Percentiles rank a stretch among this genome's conserved stretches.
Evolutionary conservation across 176 grass and related monocot species (phyloP).

Genomic region (Aegilops sharonensis): DNA sequence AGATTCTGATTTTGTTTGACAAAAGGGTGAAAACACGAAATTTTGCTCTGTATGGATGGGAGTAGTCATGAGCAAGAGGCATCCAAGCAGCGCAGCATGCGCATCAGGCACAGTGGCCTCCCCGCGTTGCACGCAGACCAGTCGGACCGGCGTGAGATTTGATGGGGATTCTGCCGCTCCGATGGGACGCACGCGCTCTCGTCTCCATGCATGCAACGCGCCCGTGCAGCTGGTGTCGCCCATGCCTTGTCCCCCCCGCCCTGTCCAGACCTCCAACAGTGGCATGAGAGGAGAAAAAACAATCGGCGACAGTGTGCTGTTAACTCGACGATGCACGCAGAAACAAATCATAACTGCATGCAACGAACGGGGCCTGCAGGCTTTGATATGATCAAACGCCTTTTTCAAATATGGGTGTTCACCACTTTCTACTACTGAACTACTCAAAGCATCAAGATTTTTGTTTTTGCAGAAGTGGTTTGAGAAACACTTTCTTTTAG

Average conservation of each 20-base stretch:
- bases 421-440: neutral
- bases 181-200: constrained; percentile 40
- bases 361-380: neutral
- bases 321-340: neutral
- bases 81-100: constrained; percentile 31
- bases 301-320: neutral
- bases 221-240: neutral
- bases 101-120: constrained; percentile 22
- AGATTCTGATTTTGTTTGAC: too few species aligned
- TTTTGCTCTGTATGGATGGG: neutral
- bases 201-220: neutral
- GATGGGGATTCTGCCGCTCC: constrained; percentile 33
- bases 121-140: constrained; percentile 33
- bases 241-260: constrained; percentile 12
- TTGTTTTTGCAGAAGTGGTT: neutral
- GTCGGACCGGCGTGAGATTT: constrained; percentile 45
- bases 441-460: neutral
- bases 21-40: too few species aligned
- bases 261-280: neutral
- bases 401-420: neutral
- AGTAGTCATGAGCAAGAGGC: constrained; percentile 27
- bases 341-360: neutral
- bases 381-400: neutral
- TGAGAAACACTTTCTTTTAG: too few species aligned
- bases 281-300: neutral